Base-by-base conservation (phyloP, 768 basidiomycete species). In the Harrya chromipes region DNA sequence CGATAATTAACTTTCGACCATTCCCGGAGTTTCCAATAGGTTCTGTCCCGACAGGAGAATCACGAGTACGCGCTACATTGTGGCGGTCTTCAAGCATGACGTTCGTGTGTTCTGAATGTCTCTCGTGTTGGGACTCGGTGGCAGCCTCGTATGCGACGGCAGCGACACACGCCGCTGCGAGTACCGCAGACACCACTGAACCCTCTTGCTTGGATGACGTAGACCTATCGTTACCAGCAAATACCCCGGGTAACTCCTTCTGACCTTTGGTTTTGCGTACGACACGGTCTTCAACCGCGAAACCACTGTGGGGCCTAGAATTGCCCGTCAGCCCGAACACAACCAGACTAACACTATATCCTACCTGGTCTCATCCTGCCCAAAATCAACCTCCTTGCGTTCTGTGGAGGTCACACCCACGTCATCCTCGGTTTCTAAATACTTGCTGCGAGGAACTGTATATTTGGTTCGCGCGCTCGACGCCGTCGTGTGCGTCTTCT, bases 381-480 rank as follows among this genome's bases (percentile, higher is more conserved):
- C 11, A 16, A 37, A 39, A 5, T 2, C 17, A 23, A 9, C 46
- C 12, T 38, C 36, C 40, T 27, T n/a, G 27, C 27, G 40, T 34
- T 41, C 40, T n/a, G 34, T 49, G 9, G 36, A 34, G 24, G n/a
- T 44, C 17, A 40, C 48, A 7, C 40, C 24, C 10, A 3, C n/a
- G 8, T 47, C 26, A 12, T 11, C 20, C 8, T 45, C 29, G 1
- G 39, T n/a, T 23, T 26, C 24, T 41, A 63, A 23, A 20, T 57
- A 52, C 24, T 40, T 31, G 51, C 45, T 57, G 13, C 55, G 44
- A 50, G 62, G 62, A 0, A 62, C 63, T 36, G 46, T 47, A 40
- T 63, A 63, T 37, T 46, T 46, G 6, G 13, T 46, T 16, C 17
- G 27, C 4, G 37, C 2, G 12, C 16, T 39, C 23, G 52, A 23